These are phyloP conservation scores for Xerocomus potaroensis DNA, from an alignment of 768 basidiomycete genomes.

Conservation along the genomic window DNA sequence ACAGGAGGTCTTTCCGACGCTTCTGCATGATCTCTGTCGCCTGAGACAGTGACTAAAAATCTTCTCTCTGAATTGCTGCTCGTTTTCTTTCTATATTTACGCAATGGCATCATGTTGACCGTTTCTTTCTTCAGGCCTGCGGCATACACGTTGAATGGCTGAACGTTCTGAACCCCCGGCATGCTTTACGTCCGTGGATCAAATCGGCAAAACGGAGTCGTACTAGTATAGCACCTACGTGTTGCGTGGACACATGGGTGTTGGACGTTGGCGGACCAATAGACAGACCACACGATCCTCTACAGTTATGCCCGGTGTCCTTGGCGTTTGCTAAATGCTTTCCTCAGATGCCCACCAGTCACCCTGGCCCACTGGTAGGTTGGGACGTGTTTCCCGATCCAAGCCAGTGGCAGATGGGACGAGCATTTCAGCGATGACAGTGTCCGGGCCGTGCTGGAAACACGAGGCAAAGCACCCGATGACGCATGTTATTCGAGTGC, in stretches of 20 bases:
- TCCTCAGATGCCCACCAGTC: slow-evolving; percentile 2
- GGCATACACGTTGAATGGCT: neutral
- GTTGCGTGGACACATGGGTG: neutral
- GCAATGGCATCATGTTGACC: slow-evolving; percentile 8
- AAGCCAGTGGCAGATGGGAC: no score
- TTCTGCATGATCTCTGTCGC: slow-evolving; percentile 24
- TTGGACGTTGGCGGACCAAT: neutral
- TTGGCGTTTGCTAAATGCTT: no score
- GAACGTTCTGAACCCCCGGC: neutral
- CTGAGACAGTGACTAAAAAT: slow-evolving; percentile 18
- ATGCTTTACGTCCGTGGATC: slow-evolving; percentile 2
- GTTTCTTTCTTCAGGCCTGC: slow-evolving; percentile 1
- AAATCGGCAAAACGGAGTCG: neutral
- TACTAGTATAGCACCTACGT: neutral
- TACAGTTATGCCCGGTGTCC: no score
- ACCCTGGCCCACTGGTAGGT: slow-evolving; percentile 1
- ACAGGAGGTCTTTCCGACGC: slow-evolving; percentile 28
- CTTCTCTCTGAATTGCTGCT: slow-evolving; percentile 33
- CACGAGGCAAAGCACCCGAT: slow-evolving; percentile 29
- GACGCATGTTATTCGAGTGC: slow-evolving; percentile 22
- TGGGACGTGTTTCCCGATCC: slow-evolving; percentile 11
- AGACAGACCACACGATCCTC: no score
- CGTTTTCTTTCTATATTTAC: neutral
- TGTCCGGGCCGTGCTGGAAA: slow-evolving; percentile 14
- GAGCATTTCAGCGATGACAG: slow-evolving; percentile 3